Evolutionary conservation across 345 rosid species (phyloP), one percentile per base, ranked within the genome.

Genomic region (Bruguiera sexangula): DNA sequence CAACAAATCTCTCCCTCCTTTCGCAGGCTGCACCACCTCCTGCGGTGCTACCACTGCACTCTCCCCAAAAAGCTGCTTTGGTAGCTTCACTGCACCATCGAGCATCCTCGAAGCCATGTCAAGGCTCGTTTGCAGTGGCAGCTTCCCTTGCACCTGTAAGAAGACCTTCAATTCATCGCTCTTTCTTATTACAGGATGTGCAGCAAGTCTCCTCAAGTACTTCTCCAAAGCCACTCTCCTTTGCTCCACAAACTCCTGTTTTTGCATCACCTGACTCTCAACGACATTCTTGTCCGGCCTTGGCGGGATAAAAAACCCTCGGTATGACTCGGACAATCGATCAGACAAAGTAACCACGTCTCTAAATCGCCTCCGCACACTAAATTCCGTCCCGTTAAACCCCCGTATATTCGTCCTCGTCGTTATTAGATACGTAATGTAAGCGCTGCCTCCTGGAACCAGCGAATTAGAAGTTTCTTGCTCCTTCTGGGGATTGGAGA

Each of bases 261-360:
- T 95, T 56, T 95, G 99, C 98, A 96, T 96, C 60, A 96, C 93
- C 78, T 96, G 97, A 37, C 94, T 82, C 87, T 92, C 99, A 5
- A 92, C 97, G 2, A 96, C 93, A 63, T 79, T 96, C 87, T 96
- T 96, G 60, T 96, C 98, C 6, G 99, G 98, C 43, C 99, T 75
- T 0, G 96, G 96, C 6, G 98, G 97, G 51, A 96, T 89, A 58
- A 85, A 89, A 69, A 82, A 92, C 6, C 98, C 99, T 76, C 96
- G 68, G 57, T 86, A 92, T 16, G 97, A 74, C 85, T 92, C 96
- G 3, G 95, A 85, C 30, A 96, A 76, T 69, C 96, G 82, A 83
- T 92, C 97, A 1, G 93, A 83, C 32, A 96, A 76, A 1, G 98
- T 86, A 30, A 92, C 96, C 8, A 96, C 87, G 64, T 96, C 98